Base-by-base conservation (phyloP, 441 rosid species). In the Gossypium aridum region DNA sequence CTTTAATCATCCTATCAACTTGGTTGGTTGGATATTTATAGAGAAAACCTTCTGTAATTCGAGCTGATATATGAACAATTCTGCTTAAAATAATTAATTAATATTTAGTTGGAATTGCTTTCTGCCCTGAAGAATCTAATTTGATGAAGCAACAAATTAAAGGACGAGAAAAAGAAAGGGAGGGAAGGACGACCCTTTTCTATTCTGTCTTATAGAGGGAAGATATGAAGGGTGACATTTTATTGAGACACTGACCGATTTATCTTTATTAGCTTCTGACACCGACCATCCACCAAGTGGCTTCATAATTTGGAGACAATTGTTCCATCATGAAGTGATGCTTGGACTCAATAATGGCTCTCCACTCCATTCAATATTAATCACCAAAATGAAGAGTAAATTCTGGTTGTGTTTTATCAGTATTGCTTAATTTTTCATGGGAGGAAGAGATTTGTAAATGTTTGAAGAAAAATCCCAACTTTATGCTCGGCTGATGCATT, bases 241-340 rank as follows among this genome's bases (percentile, higher is more conserved):
- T 64, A 37, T 37, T 37, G 45, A 7, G 45, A 37, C 45, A 57
- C 13, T 73, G 74, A 26, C 70, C 70, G 25, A 2, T 51, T 70
- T 19, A 57, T 59, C 12, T 26, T 37, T 51, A 70, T 70, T 49
- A 54, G 72, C 8, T 2, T 51, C 13, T 43, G 72, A 64, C 47
- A 28, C 4, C 9, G 73, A 70, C 75, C 51, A 37, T 68, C 14
- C 74, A 67, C 57, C 76, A 79, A 73, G 78, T 73, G 76, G 71
- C 67, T 73, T 64, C 65, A 45, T 13, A 2, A 37, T 49, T 47
- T 39, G 61, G 73, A 56, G 77, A 63, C 75, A 76, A 19, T 28
- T 54, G 63, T 77, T 16, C 66, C 53, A 13, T 34, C 14, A 4
- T 62, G 54, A 45, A 62, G 26, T 19, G 65, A 71, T 71, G 61